These are phyloP conservation scores for Phytophthora hybrid DNA, from an alignment of 352 stramenopile species.

Conservation along the genomic window DNA sequence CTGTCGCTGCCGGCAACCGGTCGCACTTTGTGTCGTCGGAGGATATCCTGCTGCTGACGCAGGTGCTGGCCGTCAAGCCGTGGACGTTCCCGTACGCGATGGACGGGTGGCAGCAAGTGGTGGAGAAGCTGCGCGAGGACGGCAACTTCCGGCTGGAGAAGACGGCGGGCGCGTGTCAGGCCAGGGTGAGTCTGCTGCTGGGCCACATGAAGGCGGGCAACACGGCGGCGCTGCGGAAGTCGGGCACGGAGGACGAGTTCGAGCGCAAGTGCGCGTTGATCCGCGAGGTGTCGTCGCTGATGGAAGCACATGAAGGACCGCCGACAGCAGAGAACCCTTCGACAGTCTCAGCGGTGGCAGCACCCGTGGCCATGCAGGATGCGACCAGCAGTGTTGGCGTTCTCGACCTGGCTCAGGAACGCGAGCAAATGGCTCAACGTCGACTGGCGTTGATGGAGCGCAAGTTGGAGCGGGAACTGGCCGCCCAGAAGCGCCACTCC, in stretches of 20 bases:
- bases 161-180: slow-evolving; percentile 40
- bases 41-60: slow-evolving; percentile 39
- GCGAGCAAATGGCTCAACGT: slow-evolving; percentile 28
- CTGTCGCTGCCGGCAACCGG: slow-evolving; percentile 2
- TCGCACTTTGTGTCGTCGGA: slow-evolving; percentile 43
- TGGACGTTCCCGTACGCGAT: slow-evolving; percentile 34
- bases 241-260: slow-evolving; percentile 35
- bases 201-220: slow-evolving; percentile 32
- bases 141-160: slow-evolving; percentile 33
- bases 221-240: slow-evolving; percentile 34
- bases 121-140: slow-evolving; percentile 17
- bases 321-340: neutral
- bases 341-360: neutral
- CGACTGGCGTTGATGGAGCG: slow-evolving; percentile 37
- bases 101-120: slow-evolving; percentile 43
- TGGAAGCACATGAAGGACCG: slow-evolving; percentile 5
- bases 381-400: neutral
- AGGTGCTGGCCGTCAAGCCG: slow-evolving; percentile 34
- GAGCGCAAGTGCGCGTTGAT: slow-evolving; percentile 31
- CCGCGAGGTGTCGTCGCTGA: slow-evolving; percentile 17
- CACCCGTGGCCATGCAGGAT: neutral
- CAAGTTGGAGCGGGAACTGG: slow-evolving; percentile 40
- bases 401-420: slow-evolving; percentile 3
- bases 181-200: slow-evolving; percentile 31
- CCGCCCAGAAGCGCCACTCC: slow-evolving; percentile 32